Base-by-base conservation (phyloP, 2,329 filamentous ascomycete species). In the Neofusicoccum sp. region DNA sequence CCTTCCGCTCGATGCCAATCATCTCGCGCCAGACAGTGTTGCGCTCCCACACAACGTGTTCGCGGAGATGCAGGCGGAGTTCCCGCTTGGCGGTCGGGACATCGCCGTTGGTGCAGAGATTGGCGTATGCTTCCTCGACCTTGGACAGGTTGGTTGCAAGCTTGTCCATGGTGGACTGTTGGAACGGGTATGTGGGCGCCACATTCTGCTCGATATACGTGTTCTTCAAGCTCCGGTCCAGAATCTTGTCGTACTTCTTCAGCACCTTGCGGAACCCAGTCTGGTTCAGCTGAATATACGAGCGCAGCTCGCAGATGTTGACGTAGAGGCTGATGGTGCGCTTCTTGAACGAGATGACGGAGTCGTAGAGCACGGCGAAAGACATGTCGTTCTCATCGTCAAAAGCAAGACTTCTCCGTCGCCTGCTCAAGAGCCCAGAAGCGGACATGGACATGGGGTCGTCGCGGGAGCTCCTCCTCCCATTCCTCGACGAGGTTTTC, bases 1-100 rank as follows among this genome's bases (percentile, higher is more conserved):
- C 92, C 73, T 96, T 93, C 28, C 95, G 86, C 80, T 99, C 96
- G 69, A 99, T 94, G 60, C 94, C 95, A 74, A 99, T 99, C 87
- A 99, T 95, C 71, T 99, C 95, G 78, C 96, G 85, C 95, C 95
- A 99, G 16, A 99, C 95, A 0, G 95, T 99, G 74, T 99, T 99
- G 63, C 95, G 87, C 76, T 99, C 96, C 96, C 95, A 99, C 0
- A 98, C 94, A 22, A 99, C 93, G 76, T 99, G 95, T 78, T 99
- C 96, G 63, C 95, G 85, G 31, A 99, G 84, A 73, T 99, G 93
- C 34, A 97, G 86, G 61, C 95, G 87, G 63, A 99, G 82, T 73
- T 98, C 95, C 68, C 91, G 89, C 71, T 88, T 91, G 4, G 95
- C 93, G 11, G 90, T 80, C 5, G 85, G 82, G 3, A 90, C 78